A percentile compares a stretch with the other conserved stretches of the same genome.
Evolutionary conservation across 139 green algal genomes (phyloP).

Genomic region (Chlamydomonas eustigma): DNA sequence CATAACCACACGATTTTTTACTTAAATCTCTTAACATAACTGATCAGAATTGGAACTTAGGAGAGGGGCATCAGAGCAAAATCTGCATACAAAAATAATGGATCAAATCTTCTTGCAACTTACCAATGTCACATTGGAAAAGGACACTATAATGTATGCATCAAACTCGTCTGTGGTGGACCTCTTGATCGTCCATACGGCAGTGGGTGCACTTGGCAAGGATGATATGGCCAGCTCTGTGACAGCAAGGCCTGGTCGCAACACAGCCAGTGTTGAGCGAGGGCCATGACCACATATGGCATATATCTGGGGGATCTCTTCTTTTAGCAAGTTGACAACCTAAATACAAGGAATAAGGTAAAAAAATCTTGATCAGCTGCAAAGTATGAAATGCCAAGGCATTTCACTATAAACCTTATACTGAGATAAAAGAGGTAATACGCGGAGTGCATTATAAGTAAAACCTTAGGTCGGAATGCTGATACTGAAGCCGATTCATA

Average conservation of each 20-base stretch:
- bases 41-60: no score
- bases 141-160: constrained; percentile 95
- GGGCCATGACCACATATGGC: constrained; percentile 75
- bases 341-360: no score
- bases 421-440: no score
- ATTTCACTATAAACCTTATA: no score
- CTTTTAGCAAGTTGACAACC: constrained; percentile 79
- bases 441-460: no score
- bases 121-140: constrained; percentile 91
- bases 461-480: no score
- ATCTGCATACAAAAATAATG: background rate
- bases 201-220: constrained; percentile 84
- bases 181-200: constrained; percentile 82
- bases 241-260: constrained; percentile 88
- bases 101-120: constrained; percentile 25
- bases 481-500: no score
- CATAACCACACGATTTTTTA: no score
- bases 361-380: no score
- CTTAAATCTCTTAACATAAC: no score
- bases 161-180: constrained; percentile 77
- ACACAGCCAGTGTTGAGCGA: constrained; percentile 75
- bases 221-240: constrained; percentile 88
- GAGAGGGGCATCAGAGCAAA: no score
- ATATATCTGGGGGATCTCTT: constrained; percentile 93
- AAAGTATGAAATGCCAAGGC: no score